A percentile compares a stretch with the other conserved stretches of the same genome.
These are phyloP conservation scores for Macrolepiota albuminosa DNA, from an alignment of 768 basidiomycete genomes.

Conservation along the genomic window DNA sequence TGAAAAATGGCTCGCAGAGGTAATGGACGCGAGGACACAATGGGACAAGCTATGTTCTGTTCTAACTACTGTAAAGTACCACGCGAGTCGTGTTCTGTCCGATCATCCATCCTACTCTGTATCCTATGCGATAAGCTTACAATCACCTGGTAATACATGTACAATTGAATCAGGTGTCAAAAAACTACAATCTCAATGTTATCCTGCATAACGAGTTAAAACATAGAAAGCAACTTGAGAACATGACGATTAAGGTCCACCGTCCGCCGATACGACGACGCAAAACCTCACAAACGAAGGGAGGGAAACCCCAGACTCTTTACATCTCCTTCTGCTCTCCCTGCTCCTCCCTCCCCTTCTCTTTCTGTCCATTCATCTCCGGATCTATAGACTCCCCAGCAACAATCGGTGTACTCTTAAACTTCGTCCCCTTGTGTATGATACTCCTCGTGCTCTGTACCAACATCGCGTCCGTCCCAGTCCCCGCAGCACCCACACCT, in stretches of 20 bases:
- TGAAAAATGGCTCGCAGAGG: no score
- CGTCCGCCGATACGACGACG: not conserved
- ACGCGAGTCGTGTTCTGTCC: no score
- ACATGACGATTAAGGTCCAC: not conserved
- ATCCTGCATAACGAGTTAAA: not conserved
- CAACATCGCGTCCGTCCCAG: not conserved
- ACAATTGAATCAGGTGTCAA: not conserved
- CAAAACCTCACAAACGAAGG: not conserved
- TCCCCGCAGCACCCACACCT: not conserved
- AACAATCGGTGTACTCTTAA: slow-evolving; percentile 72
- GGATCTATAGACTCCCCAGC: slow-evolving; percentile 26
- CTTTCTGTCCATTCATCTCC: slow-evolving; percentile 7
- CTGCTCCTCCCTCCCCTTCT: not conserved
- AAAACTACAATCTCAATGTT: not conserved
- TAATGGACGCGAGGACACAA: no score
- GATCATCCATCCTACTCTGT: no score
- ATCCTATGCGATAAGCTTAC: no score
- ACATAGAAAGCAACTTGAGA: not conserved
- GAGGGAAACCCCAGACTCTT: not conserved
- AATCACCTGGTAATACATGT: no score
- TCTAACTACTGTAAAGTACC: no score
- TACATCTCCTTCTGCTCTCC: not conserved
- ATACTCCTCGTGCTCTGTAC: slow-evolving; percentile 7
- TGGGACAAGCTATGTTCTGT: no score
- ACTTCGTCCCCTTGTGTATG: slow-evolving; percentile 47